phyloP scores from a whole-genome alignment of 345 rosid genomes.

The Arabidopsis thaliana region DNA sequence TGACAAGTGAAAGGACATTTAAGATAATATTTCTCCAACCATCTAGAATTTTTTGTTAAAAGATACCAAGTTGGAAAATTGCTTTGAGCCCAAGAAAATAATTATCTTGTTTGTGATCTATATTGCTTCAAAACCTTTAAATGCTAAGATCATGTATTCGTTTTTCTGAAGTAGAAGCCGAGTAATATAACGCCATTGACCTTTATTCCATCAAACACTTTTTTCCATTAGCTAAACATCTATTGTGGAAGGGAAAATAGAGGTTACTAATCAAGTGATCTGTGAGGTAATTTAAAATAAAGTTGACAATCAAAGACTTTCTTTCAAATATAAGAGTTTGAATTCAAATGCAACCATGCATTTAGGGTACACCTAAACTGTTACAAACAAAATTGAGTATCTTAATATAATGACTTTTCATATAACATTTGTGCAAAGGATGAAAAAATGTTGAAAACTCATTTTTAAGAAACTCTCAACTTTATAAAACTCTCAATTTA shows the following conservation, averaged over 20 bases:
- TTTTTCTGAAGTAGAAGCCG: not conserved
- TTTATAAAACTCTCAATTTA: not conserved
- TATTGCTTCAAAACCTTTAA: not conserved
- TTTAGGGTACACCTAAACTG: not conserved
- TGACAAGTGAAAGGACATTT: no score
- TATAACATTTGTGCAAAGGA: not conserved
- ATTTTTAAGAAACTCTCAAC: no score
- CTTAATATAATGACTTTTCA: not conserved
- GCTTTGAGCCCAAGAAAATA: not conserved
- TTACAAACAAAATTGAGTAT: not conserved
- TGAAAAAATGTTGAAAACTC: not conserved
- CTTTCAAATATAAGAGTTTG: not conserved
- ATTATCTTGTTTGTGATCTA: not conserved
- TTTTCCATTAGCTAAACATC: not conserved
- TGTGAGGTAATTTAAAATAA: constrained; percentile 64
- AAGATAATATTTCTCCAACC: not conserved
- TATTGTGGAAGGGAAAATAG: constrained; percentile 55
- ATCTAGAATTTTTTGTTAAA: not conserved
- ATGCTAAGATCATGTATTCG: not conserved
- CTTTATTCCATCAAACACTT: not conserved
- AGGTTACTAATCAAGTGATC: constrained; percentile 60
- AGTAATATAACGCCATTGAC: not conserved
- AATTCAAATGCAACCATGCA: not conserved
- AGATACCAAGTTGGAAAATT: not conserved
- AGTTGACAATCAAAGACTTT: not conserved